Evolutionary conservation across 768 basidiomycete species (phyloP).

Genomic region (Boletus speciosus): DNA sequence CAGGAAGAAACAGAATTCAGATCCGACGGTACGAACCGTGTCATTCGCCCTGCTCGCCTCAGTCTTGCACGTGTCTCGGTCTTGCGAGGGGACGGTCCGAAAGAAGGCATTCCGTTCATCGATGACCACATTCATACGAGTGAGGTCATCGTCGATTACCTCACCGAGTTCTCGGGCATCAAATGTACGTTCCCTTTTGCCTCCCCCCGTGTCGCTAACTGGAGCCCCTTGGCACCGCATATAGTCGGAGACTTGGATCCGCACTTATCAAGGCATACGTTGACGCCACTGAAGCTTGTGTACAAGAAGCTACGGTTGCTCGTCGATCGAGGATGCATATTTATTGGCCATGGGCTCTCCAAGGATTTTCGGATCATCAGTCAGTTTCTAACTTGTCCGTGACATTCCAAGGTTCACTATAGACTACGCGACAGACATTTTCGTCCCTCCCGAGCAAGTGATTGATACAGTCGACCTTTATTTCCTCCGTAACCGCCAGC

Average conservation of each 20-base stretch:
- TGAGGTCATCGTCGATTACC: slow-evolving; percentile 91
- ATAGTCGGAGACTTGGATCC: slow-evolving; percentile 93
- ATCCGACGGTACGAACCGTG: slow-evolving; percentile 92
- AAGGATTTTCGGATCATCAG: slow-evolving; percentile 99
- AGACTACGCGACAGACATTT: slow-evolving; percentile 63
- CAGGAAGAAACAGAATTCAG: slow-evolving; percentile 95
- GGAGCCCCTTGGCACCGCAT: not conserved
- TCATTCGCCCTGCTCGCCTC: slow-evolving; percentile 85
- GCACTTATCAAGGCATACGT: slow-evolving; percentile 72
- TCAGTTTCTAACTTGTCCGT: slow-evolving; percentile 37
- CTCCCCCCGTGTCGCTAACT: not conserved
- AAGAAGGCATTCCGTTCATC: slow-evolving; percentile 87
- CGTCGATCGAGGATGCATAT: slow-evolving; percentile 93
- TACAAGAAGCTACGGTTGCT: slow-evolving; percentile 95
- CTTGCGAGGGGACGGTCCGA: slow-evolving; percentile 76
- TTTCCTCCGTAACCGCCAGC: slow-evolving; percentile 74
- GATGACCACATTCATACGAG: slow-evolving; percentile 98
- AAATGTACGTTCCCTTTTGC: slow-evolving; percentile 57
- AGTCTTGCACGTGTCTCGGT: slow-evolving; percentile 95
- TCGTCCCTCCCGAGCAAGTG: slow-evolving; percentile 92
- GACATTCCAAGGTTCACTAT: not conserved
- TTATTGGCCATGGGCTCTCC: slow-evolving; percentile 94
- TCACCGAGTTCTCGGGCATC: slow-evolving; percentile 97
- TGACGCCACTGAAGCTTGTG: slow-evolving; percentile 95
- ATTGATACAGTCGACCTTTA: slow-evolving; percentile 98